Evolutionary conservation across 108 stramenopile species (phyloP).

Genomic region (Hondaea fermentalgiana): DNA sequence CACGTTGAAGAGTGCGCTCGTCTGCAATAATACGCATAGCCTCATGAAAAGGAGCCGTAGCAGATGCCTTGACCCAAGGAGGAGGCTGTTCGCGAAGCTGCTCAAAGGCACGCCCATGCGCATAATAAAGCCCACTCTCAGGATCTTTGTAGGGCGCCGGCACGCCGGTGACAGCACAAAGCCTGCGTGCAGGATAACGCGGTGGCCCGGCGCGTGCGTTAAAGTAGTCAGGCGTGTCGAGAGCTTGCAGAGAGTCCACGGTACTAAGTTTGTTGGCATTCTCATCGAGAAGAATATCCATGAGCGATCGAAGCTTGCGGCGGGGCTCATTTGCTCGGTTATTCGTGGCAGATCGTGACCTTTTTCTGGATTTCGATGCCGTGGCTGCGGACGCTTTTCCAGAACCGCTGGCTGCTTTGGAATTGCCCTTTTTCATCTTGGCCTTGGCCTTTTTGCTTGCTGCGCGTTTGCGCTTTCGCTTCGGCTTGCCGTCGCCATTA

Average conservation of each 20-base stretch:
- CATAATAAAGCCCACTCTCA: background rate
- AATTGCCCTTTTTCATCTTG: background rate
- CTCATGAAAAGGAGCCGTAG: background rate
- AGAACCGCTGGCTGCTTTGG: background rate
- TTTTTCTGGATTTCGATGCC: background rate
- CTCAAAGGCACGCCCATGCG: background rate
- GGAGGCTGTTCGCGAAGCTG: background rate
- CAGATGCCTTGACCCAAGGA: background rate
- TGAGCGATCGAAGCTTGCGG: background rate
- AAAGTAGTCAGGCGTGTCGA: background rate
- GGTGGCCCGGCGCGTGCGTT: background rate
- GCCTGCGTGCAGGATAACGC: background rate
- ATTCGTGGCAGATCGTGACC: background rate
- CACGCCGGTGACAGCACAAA: background rate
- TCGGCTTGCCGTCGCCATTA: no score
- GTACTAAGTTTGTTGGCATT: background rate
- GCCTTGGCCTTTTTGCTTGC: no score
- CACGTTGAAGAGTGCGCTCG: background rate
- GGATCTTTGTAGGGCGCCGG: slow-evolving; percentile 15
- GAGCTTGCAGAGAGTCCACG: background rate
- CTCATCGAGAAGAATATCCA: background rate
- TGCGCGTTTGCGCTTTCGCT: no score
- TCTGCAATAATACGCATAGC: background rate
- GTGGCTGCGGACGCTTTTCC: background rate
- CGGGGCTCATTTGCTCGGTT: background rate